phyloP scores from a whole-genome alignment of 139 green algal genomes.

The Coelastrella sp. region DNA sequence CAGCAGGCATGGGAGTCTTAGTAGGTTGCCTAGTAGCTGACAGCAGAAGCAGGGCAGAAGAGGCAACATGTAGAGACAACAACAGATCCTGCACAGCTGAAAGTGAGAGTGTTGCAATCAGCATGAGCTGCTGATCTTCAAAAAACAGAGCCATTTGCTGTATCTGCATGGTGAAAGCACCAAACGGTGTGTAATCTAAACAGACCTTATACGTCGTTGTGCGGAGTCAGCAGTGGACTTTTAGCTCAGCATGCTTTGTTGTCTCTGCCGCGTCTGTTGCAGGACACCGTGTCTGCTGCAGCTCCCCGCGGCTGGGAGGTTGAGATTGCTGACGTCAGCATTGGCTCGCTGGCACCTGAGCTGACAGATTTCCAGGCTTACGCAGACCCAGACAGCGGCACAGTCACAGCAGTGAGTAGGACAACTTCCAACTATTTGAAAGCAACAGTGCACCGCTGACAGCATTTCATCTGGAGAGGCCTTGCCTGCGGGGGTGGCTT shows the following conservation, averaged over 20 bases:
- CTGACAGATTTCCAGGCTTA: constrained; percentile 54
- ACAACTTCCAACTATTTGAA: neutral
- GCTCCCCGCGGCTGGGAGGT: constrained; percentile 60
- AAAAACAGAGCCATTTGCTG: too few relatives aligned
- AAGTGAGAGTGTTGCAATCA: too few relatives aligned
- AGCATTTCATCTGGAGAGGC: too few relatives aligned
- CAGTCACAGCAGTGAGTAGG: neutral
- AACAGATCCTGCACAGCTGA: too few relatives aligned
- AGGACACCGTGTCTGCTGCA: constrained; percentile 51
- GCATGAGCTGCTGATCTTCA: too few relatives aligned
- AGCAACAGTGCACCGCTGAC: too few relatives aligned
- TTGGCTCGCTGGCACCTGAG: constrained; percentile 53
- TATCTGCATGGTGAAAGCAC: too few relatives aligned
- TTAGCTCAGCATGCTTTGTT: neutral
- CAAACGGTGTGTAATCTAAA: too few relatives aligned
- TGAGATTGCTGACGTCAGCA: constrained; percentile 55
- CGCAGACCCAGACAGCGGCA: constrained; percentile 19
- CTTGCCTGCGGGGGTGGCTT: too few relatives aligned
- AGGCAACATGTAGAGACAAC: too few relatives aligned
- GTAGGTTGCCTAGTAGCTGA: neutral
- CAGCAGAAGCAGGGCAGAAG: neutral
- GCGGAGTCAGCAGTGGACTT: neutral
- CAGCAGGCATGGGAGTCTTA: neutral
- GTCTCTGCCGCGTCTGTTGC: neutral
- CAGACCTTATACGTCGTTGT: too few relatives aligned